Percentiles rank a stretch among this genome's conserved stretches.
These are phyloP conservation scores for Phytophthora sp. DNA, from an alignment of 352 stramenopile genomes.

Conservation along the genomic window DNA sequence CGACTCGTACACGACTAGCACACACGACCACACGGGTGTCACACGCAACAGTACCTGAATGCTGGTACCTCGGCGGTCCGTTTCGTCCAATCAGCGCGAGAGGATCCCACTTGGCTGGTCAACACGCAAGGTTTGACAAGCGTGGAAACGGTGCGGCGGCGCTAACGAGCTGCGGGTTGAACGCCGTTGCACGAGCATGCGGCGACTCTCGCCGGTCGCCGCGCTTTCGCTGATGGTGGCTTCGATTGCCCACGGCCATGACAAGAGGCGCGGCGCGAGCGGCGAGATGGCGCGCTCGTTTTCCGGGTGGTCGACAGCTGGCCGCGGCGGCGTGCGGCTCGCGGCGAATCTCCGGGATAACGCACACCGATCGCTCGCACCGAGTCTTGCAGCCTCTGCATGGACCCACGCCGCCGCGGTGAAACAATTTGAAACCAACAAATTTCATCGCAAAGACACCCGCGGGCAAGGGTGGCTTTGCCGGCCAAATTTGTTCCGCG, in stretches of 20 bases:
- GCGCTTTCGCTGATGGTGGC: constrained; percentile 5
- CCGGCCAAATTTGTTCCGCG: constrained; percentile 8
- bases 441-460: neutral
- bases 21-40: too few species aligned
- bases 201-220: neutral
- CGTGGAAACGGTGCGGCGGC: too few species aligned
- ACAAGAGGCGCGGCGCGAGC: constrained; percentile 11
- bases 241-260: constrained; percentile 17
- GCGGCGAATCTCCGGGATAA: neutral
- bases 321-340: neutral
- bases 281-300: constrained; percentile 11
- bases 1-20: too few species aligned
- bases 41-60: too few species aligned
- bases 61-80: too few species aligned
- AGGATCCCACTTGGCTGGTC: too few species aligned
- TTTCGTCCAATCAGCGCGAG: too few species aligned
- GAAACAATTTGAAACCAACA: constrained; percentile 1
- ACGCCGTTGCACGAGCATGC: neutral
- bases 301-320: constrained; percentile 16
- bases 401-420: neutral
- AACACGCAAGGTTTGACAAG: too few species aligned
- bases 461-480: neutral
- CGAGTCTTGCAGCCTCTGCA: neutral
- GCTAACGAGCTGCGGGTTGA: too few species aligned
- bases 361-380: neutral